These are phyloP conservation scores for Trametes meyenii DNA, from an alignment of 768 basidiomycete genomes.

Conservation along the genomic window DNA sequence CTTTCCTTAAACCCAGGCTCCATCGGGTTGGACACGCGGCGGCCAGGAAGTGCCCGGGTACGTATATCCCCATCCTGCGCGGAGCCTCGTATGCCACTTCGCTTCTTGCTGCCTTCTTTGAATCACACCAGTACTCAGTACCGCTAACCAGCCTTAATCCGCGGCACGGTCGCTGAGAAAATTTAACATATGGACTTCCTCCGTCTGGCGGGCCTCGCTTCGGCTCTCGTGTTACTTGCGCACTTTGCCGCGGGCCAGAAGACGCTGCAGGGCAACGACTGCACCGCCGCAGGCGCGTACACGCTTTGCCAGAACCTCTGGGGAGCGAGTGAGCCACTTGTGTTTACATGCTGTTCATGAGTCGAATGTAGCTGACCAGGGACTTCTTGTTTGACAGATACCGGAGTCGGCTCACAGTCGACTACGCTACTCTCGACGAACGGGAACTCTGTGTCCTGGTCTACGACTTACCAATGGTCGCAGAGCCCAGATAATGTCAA, in stretches of 20 bases:
- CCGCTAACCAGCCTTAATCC: not conserved
- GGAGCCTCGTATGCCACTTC: no score
- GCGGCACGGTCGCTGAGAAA: not conserved
- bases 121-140: no score
- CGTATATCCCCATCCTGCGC: not conserved
- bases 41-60: not conserved
- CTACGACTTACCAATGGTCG: conserved; percentile 56
- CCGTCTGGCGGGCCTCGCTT: not conserved
- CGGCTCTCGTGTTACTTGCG: not conserved
- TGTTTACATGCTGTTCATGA: not conserved
- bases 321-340: conserved; percentile 41
- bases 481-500: conserved; percentile 54
- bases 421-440: conserved; percentile 47
- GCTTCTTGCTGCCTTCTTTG: no score
- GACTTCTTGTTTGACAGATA: conserved; percentile 28
- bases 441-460: conserved; percentile 51
- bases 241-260: not conserved
- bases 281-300: conserved; percentile 43
- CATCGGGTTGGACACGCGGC: not conserved
- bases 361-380: not conserved
- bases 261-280: conserved; percentile 17
- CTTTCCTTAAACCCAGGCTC: not conserved
- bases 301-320: conserved; percentile 61
- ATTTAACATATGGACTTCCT: conserved; percentile 9
- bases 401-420: conserved; percentile 51